Conservation (phyloP, 371 early-diverging fungal genomes). For the Scutellospora calospora region DNA sequence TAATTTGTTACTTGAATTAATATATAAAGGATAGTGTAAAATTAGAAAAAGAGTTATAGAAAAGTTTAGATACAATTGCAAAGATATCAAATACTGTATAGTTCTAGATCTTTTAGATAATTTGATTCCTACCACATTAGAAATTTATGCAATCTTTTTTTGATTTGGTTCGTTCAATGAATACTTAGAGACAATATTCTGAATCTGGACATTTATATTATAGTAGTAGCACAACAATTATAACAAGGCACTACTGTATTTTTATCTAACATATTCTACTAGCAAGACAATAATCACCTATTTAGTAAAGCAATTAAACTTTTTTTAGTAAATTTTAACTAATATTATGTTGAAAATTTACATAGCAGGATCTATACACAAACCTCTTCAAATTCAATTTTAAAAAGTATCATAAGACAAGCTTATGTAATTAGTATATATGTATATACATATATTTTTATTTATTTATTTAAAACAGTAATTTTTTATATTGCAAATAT, state of each 20-base stretch:
- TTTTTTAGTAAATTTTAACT: neutral
- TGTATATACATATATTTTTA: neutral
- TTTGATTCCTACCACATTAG: neutral
- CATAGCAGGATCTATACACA: neutral
- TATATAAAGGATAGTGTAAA: neutral
- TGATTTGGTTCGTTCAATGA: neutral
- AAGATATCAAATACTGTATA: neutral
- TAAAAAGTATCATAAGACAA: neutral
- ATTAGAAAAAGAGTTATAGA: neutral
- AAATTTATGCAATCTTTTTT: neutral
- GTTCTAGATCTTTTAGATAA: slow-evolving; percentile 3
- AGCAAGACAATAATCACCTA: neutral
- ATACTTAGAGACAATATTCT: neutral
- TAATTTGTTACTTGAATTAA: neutral
- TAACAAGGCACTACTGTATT: neutral
- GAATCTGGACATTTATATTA: neutral
- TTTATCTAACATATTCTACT: neutral
- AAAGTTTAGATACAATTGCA: slow-evolving; percentile 3
- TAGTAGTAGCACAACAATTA: neutral
- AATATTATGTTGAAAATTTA: neutral
- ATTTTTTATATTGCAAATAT: neutral
- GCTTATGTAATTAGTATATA: neutral
- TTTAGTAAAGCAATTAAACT: neutral
- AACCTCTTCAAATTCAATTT: neutral
- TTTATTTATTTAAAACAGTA: neutral